phyloP scores from a whole-genome alignment of 2,329 filamentous ascomycete species.

The Fusarium subglutinans region DNA sequence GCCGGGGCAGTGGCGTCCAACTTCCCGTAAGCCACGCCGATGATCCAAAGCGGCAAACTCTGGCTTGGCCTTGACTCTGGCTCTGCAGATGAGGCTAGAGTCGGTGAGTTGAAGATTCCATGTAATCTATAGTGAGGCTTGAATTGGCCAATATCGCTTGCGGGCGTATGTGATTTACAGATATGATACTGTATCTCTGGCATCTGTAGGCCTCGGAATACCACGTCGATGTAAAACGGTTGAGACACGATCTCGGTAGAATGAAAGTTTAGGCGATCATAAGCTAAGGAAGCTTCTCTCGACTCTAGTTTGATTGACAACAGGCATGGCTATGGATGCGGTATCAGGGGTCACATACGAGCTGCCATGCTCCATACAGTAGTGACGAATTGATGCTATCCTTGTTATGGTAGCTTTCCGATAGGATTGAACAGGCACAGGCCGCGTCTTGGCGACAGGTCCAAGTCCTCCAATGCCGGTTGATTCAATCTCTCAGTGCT shows the following conservation, averaged over 20 bases:
- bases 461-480: not conserved
- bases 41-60: not conserved
- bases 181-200: not conserved
- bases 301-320: not conserved
- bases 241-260: not conserved
- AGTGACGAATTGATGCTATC: not conserved
- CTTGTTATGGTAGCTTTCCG: not conserved
- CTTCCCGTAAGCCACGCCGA: slow-evolving; percentile 10
- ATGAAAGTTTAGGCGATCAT: not conserved
- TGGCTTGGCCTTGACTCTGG: not conserved
- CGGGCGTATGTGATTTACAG: not conserved
- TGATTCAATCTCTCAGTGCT: not conserved
- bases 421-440: not conserved
- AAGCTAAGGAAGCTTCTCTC: not conserved
- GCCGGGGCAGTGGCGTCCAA: slow-evolving; percentile 10
- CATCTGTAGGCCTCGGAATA: not conserved
- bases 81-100: not conserved
- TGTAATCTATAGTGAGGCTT: not conserved
- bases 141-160: not conserved
- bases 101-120: slow-evolving; percentile 4
- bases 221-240: slow-evolving; percentile 6
- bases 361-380: not conserved
- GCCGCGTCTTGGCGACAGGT: not conserved
- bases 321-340: not conserved
- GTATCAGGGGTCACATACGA: slow-evolving; percentile 17